Base-by-base conservation (phyloP, 257 asterid genomes). In the Penstemon barbatus region DNA sequence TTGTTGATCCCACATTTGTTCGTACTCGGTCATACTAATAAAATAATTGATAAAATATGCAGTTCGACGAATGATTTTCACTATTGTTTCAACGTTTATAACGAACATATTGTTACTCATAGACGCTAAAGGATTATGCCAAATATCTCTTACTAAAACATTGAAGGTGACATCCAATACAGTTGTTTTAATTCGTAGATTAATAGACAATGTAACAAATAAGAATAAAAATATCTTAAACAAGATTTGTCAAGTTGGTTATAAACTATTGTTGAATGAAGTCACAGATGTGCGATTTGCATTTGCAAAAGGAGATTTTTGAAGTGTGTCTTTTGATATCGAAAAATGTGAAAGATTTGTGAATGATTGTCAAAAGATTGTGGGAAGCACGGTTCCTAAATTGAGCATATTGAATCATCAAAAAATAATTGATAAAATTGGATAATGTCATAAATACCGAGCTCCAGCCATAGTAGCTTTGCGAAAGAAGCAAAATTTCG, bases 321-420 rank as follows among this genome's bases (percentile, higher is more conserved):
- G 36, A 36, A 12, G 57, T 4, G 51, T 64, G 58, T 12, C 5
- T 5, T 64, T 64, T 64, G 3, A 10, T 49, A 46, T 48, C 0
- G 58, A 11, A 7, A 64, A 64, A n/a, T 64, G 69, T 49, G 45
- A 48, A 1, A 64, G 46, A 37, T 49, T 64, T 64, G 58, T 64
- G n/a, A 64, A 6, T 12, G 69, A 48, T 36, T 64, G 69, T 4
- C 69, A 64, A 48, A 3, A 8, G 6, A 39, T 61, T 6, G 41
- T 42, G 5, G 51, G 66, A 37, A 40, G 3, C 6, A 11, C 5
- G 8, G 55, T 12, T 18, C 37, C 58, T 33, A 10, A 64, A 12
- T 49, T 48, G 25, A 19, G 1, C 25, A 19, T 1, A 19, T 19
- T 19, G 25, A 19, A 19, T 19, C 25, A n/a, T n/a, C n/a, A n/a